Percentiles rank a stretch among this genome's conserved stretches.
These are phyloP conservation scores for Fusarium subtropicale DNA, from an alignment of 2,329 filamentous ascomycete genomes.

Conservation along the genomic window DNA sequence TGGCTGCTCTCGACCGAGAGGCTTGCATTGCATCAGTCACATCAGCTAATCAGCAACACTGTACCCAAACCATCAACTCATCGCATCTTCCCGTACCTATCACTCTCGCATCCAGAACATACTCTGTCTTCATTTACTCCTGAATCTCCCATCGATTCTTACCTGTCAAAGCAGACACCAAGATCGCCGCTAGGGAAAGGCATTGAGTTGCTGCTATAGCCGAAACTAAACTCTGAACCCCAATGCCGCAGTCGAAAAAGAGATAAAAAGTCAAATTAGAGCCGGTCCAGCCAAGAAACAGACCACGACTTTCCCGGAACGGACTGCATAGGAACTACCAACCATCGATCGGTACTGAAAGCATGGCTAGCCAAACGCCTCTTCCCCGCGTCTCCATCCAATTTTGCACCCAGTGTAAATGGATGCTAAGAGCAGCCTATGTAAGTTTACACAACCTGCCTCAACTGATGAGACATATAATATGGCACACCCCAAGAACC, in stretches of 20 bases:
- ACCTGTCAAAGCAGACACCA: neutral
- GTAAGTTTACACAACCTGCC: conserved; percentile 61
- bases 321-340: conserved; percentile 5
- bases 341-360: conserved; percentile 14
- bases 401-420: conserved; percentile 94
- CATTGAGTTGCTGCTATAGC: conserved; percentile 14
- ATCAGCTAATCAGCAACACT: conserved; percentile 1
- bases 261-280: conserved; percentile 23
- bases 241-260: conserved; percentile 8
- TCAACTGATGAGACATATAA: neutral
- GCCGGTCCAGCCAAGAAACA: conserved; percentile 6
- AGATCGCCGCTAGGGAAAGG: neutral
- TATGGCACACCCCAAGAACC: neutral
- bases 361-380: conserved; percentile 21
- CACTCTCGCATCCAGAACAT: neutral
- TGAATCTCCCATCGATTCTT: neutral
- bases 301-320: conserved; percentile 31
- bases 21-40: conserved; percentile 30
- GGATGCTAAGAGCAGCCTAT: conserved; percentile 89
- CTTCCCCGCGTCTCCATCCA: conserved; percentile 83
- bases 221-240: conserved; percentile 14
- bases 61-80: neutral
- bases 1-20: conserved; percentile 21
- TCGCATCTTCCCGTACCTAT: neutral
- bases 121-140: neutral